phyloP scores from a whole-genome alignment of 352 stramenopile species.

The Phytophthora multivora region DNA sequence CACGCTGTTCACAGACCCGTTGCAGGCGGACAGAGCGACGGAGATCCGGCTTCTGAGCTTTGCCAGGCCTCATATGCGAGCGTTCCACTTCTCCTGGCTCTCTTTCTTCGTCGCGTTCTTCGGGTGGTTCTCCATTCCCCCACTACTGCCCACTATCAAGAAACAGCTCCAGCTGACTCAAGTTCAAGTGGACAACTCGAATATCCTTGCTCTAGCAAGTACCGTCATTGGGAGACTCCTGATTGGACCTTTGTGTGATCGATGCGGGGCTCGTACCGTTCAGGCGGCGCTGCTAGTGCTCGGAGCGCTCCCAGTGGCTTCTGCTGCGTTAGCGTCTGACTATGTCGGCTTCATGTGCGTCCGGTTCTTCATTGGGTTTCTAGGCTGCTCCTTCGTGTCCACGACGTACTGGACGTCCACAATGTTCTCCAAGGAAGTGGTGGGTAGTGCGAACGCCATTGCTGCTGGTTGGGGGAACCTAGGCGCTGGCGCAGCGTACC shows the following conservation, averaged over 20 bases:
- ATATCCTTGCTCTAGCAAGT: constrained; percentile 87
- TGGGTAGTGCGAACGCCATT: constrained; percentile 93
- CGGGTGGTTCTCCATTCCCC: constrained; percentile 91
- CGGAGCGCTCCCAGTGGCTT: constrained; percentile 83
- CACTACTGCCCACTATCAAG: constrained; percentile 32
- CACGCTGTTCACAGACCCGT: constrained; percentile 39
- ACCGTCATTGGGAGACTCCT: constrained; percentile 92
- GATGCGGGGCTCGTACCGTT: constrained; percentile 84
- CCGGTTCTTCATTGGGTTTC: constrained; percentile 93
- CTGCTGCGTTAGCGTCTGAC: constrained; percentile 76
- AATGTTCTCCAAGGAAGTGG: constrained; percentile 94
- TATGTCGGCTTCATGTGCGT: constrained; percentile 74
- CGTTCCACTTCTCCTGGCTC: constrained; percentile 94
- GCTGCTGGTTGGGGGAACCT: constrained; percentile 94
- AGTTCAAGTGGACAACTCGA: constrained; percentile 88
- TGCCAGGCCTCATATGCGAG: constrained; percentile 33
- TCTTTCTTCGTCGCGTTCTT: constrained; percentile 95
- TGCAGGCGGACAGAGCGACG: constrained; percentile 33
- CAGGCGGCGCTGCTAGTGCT: constrained; percentile 79
- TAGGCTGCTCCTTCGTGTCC: constrained; percentile 91
- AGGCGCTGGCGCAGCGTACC: constrained; percentile 85
- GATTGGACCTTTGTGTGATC: constrained; percentile 92
- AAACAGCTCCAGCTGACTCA: constrained; percentile 64
- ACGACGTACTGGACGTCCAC: constrained; percentile 93
- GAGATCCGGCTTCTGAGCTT: constrained; percentile 40